Evolutionary conservation across 148 eudicot genomes (phyloP).

Genomic region (Camellia granthamiana): DNA sequence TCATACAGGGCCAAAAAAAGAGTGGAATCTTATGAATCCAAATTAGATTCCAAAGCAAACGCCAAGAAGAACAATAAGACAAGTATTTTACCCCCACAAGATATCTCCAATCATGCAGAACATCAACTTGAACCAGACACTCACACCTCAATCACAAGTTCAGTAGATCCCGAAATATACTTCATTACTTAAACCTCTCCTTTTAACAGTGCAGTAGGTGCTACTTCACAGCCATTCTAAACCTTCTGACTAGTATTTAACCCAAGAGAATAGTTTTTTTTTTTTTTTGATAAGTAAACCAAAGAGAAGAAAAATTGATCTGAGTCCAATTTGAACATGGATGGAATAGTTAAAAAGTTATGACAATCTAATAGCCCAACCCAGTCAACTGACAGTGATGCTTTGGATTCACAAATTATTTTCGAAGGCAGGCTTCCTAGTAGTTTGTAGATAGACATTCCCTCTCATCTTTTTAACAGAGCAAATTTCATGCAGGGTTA

Average conservation of each 20-base stretch:
- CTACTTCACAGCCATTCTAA: not conserved
- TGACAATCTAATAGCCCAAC: not conserved
- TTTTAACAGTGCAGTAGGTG: not conserved
- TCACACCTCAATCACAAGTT: slow-evolving; percentile 5
- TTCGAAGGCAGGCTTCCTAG: not conserved
- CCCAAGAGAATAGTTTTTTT: not conserved
- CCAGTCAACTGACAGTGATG: not conserved
- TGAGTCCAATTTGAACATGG: not conserved
- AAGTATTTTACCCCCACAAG: not conserved
- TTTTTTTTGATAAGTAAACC: not conserved
- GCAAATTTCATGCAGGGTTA: not conserved
- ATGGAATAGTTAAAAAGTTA: not conserved
- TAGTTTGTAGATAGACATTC: not conserved
- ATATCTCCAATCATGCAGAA: slow-evolving; percentile 1
- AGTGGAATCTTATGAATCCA: too few relatives aligned
- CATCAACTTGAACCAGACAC: not conserved
- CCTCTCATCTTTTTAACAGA: not conserved
- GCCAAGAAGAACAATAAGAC: not conserved
- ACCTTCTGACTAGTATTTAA: not conserved
- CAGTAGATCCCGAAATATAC: not conserved
- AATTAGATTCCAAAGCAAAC: not conserved
- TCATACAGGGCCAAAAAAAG: not conserved
- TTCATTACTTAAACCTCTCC: not conserved
- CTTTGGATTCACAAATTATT: not conserved
- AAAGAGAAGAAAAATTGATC: not conserved